phyloP scores from a whole-genome alignment of 2,329 filamentous ascomycete species.

The Chalaropsis thielavioides region DNA sequence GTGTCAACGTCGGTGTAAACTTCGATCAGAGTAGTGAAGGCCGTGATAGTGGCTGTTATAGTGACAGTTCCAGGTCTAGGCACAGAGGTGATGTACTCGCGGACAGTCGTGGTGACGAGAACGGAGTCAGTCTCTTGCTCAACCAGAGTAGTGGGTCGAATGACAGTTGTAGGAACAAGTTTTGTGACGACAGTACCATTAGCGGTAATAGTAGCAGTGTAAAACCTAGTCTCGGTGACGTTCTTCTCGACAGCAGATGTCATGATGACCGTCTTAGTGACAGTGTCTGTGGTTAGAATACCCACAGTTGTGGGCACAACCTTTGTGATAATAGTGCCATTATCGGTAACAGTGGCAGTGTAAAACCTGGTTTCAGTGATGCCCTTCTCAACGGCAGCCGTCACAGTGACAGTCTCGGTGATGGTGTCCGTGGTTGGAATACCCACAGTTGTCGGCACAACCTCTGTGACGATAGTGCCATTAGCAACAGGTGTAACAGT shows the following conservation, averaged over 20 bases:
- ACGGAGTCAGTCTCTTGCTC: constrained; percentile 12
- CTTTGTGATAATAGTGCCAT: neutral
- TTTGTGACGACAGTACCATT: neutral
- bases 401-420: constrained; percentile 3
- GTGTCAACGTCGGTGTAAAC: constrained; percentile 13
- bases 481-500: neutral
- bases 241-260: neutral
- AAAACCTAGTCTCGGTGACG: neutral
- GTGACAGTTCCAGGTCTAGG: constrained; percentile 5
- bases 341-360: neutral
- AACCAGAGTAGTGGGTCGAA: constrained; percentile 17
- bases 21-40: constrained; percentile 11
- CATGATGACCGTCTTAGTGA: neutral
- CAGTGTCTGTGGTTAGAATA: neutral
- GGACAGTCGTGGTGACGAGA: neutral
- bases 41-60: constrained; percentile 18
- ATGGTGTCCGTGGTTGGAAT: constrained; percentile 2
- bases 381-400: neutral
- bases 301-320: neutral
- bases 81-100: neutral
- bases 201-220: constrained; percentile 9
- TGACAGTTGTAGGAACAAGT: neutral
- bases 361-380: neutral
- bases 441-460: constrained; percentile 1
- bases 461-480: neutral